Base-by-base conservation (phyloP, 176 grass and related monocot species). In the Pharus latifolius region DNA sequence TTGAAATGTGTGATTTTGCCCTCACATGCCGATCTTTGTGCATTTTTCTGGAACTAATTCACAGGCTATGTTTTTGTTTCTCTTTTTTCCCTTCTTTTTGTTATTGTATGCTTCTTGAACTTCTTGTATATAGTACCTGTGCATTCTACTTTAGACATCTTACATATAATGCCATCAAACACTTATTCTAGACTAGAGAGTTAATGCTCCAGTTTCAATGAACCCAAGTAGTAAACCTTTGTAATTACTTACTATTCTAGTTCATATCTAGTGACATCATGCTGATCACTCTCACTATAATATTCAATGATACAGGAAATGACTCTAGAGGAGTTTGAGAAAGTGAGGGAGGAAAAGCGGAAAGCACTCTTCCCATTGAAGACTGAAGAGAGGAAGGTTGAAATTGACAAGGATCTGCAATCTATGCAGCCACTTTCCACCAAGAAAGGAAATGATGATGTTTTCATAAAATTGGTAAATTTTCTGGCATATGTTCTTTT, bases 271-370 rank as follows among this genome's bases (percentile, higher is more conserved):
- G 15, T 38, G n/a, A 4, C 18, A 56, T 63, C 14, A 3, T 7
- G 3, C 54, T 62, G 16, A 59, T 51, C 11, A 67, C 16, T 31
- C 2, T 50, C 3, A 11, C 74, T 69, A 9, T 47, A 48, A 72
- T 78, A 84, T 78, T 72, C 15, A 63, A 45, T 35, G 42, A 35
- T 50, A 7, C 49, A 97, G 93, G 93, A 97, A 59, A 97, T 89
- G 89, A 97, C 89, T 38, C 72, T 92, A 33, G 89, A 97, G 37
- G 93, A 97, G 63, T 97, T 72, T 74, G 93, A 97, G 62, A 97
- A 97, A 73, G 40, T 97, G 52, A 83, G 49, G 56, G 93, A 92
- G 75, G 89, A 97, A 66, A 90, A 75, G 49, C 73, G 89, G 44
- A 92, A 97, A 64, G 85, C 89, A 30, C 69, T 92, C 7, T 74